Base-by-base conservation (phyloP, 768 basidiomycete genomes). In the Boletus reticulatus region DNA sequence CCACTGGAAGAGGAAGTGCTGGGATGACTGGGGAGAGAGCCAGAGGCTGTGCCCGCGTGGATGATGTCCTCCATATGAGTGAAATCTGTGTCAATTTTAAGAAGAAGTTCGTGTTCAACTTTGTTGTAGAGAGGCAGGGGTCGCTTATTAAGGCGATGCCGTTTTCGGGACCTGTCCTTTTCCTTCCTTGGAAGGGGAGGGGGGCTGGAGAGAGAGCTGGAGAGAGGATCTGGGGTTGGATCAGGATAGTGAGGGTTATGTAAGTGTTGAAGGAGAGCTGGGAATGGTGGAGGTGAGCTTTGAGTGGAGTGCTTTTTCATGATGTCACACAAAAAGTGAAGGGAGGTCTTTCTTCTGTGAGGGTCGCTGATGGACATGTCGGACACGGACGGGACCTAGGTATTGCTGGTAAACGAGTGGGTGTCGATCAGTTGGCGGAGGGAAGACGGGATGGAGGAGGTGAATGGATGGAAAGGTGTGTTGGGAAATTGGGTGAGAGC, bases 31-130 rank as follows among this genome's bases (percentile, higher is more conserved):
- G 50, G 27, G 48, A 53, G 29, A 10, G 59, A 50, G 27, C 45
- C 37, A 0, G 66, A 41, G 10, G 42, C 8, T 57, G 56, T 19
- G 63, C 46, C 16, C 57, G 50, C 17, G 64, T 93, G 78, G 58
- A 96, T 75, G 65, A 97, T 93, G 7, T 88, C 94, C 38, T 89
- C 87, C 81, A 97, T 93, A 48, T 82, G 73, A 11, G 87, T 80
- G 43, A 50, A 71, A 66, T 55, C 70, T 63, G 57, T 73, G 62
- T 58, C 62, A 49, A 57, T 66, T 49, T 14, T 55, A n/a, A n/a
- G n/a, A 58, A 61, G 22, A 29, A 29, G 27, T 16, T 37, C 11
- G 45, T 50, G 63, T 59, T 68, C 49, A 65, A 73, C 58, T 72
- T 77, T 58, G 53, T 60, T 34, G 37, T 56, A 50, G 39, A 52